These are phyloP conservation scores for Chaetoscypha palmicola DNA, from an alignment of 2,329 filamentous ascomycete genomes.

Conservation along the genomic window DNA sequence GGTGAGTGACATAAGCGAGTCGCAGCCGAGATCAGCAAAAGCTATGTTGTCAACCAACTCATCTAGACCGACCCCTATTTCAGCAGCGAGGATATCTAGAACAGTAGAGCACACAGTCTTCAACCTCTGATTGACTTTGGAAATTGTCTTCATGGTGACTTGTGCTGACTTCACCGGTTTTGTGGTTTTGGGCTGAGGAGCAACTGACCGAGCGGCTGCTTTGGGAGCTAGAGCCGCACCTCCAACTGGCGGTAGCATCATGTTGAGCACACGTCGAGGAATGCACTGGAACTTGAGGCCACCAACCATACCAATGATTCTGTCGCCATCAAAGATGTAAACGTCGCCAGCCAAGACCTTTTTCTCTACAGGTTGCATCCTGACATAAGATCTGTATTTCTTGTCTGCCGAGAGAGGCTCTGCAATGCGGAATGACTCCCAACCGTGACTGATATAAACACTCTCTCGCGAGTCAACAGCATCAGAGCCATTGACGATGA, in stretches of 20 bases:
- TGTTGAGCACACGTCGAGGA: constrained; percentile 41
- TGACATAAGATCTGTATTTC: constrained; percentile 49
- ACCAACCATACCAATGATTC: constrained; percentile 23
- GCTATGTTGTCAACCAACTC: constrained; percentile 50
- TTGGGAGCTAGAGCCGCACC: constrained; percentile 35
- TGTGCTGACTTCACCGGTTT: constrained; percentile 27
- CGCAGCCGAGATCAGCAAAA: constrained; percentile 52
- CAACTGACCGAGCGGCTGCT: constrained; percentile 23
- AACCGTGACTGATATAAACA: constrained; percentile 54
- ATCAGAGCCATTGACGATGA: constrained; percentile 53
- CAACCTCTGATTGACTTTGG: constrained; percentile 45
- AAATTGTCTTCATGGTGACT: constrained; percentile 41
- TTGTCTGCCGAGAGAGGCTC: constrained; percentile 40
- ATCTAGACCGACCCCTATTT: constrained; percentile 47
- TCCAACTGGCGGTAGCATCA: constrained; percentile 56
- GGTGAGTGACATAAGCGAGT: constrained; percentile 55
- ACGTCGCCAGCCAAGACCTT: constrained; percentile 49
- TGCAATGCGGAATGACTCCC: constrained; percentile 46
- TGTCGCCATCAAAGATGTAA: constrained; percentile 42
- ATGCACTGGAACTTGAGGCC: constrained; percentile 29
- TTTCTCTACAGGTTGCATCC: constrained; percentile 45
- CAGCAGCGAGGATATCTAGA: constrained; percentile 48
- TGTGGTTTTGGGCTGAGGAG: constrained; percentile 12
- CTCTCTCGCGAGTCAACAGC: constrained; percentile 47
- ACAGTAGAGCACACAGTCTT: constrained; percentile 38